Evolutionary conservation across 148 eudicot species (phyloP).

Genomic region (Arbutus unedo): DNA sequence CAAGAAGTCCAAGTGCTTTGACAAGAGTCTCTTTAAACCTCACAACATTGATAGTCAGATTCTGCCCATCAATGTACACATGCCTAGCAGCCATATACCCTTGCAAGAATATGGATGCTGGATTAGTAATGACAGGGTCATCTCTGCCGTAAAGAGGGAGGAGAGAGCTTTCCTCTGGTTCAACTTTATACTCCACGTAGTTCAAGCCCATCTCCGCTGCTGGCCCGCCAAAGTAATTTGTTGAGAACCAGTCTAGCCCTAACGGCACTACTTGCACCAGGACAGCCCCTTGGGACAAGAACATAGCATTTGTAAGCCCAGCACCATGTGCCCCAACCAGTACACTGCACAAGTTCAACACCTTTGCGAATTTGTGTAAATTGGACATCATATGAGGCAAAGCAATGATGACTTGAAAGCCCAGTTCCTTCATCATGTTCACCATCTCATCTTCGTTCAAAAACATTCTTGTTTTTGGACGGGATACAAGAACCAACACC

Average conservation of each 20-base stretch:
- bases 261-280: constrained; percentile 54
- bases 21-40: constrained; percentile 43
- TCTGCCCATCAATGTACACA: constrained; percentile 49
- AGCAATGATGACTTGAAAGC: constrained; percentile 31
- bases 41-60: constrained; percentile 34
- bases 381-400: constrained; percentile 24
- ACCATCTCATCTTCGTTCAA: constrained; percentile 44
- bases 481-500: constrained; percentile 39
- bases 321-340: constrained; percentile 64
- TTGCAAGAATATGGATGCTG: constrained; percentile 18
- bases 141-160: constrained; percentile 34
- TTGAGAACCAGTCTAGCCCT: constrained; percentile 43
- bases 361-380: constrained; percentile 28
- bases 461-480: constrained; percentile 35
- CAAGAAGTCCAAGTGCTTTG: constrained; percentile 44
- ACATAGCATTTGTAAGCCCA: constrained; percentile 46
- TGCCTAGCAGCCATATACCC: constrained; percentile 29
- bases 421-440: constrained; percentile 36
- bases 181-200: constrained; percentile 48
- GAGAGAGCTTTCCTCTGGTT: constrained; percentile 54
- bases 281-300: constrained; percentile 49
- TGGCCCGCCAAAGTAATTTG: constrained; percentile 38
- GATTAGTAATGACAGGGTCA: constrained; percentile 41
- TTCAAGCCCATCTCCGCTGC: constrained; percentile 41
- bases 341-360: constrained; percentile 46